Percentiles rank a stretch among this genome's conserved stretches.
These are phyloP conservation scores for Chlamydomonas applanata DNA, from an alignment of 139 green algal species.

Conservation along the genomic window DNA sequence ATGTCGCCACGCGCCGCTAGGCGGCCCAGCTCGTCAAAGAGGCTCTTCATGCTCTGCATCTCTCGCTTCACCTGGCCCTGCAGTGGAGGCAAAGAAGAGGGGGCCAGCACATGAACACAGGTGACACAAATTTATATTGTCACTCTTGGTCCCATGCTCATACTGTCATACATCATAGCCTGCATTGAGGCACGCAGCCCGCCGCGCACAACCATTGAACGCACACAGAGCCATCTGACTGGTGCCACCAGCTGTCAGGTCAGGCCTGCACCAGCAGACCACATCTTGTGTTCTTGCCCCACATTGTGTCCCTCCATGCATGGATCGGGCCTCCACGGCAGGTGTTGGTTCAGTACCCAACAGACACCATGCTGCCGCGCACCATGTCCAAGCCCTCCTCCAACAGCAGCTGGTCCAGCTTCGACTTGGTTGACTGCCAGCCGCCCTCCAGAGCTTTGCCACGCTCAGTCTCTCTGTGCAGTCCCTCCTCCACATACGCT, in stretches of 20 bases:
- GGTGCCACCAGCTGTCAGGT: no score
- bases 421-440: conserved; percentile 7
- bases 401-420: conserved; percentile 19
- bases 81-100: neutral
- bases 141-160: no score
- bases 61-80: conserved; percentile 3
- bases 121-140: neutral
- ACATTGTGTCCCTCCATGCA: no score
- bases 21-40: conserved; percentile 25
- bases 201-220: no score
- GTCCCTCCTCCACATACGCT: conserved; percentile 14
- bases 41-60: conserved; percentile 8
- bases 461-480: conserved; percentile 15
- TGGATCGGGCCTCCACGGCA: no score
- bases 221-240: neutral
- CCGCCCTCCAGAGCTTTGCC: conserved; percentile 3
- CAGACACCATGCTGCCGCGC: neutral
- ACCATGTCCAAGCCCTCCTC: conserved; percentile 22
- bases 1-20: conserved; percentile 20
- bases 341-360: no score
- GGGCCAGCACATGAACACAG: neutral
- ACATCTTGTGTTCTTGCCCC: no score
- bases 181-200: no score
- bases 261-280: no score
- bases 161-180: no score